Evolutionary conservation across 2,329 filamentous ascomycete genomes (phyloP).

Genomic region (Rhynchosporium agropyri): DNA sequence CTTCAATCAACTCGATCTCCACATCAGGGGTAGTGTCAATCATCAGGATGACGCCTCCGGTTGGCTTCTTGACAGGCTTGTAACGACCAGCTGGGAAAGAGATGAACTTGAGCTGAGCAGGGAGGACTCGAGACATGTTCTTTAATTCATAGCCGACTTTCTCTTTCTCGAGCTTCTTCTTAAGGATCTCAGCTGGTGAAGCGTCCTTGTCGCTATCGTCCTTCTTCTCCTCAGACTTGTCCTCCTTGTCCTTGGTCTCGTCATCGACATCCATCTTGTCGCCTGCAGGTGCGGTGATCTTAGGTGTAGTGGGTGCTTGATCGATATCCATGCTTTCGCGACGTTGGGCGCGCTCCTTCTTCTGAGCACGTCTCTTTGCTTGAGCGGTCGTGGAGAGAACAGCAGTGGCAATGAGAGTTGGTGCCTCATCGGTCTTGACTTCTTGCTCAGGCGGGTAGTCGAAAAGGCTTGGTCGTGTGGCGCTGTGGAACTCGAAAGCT

Average conservation of each 20-base stretch:
- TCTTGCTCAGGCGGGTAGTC: conserved; percentile 98
- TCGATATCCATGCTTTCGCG: conserved; percentile 97
- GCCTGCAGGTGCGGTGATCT: conserved; percentile 53
- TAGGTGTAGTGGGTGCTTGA: conserved; percentile 73
- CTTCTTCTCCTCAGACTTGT: conserved; percentile 61
- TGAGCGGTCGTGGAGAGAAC: conserved; percentile 96
- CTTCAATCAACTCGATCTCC: conserved; percentile 78
- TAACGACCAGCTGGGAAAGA: conserved; percentile 90
- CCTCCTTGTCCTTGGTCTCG: conserved; percentile 52
- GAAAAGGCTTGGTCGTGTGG: conserved; percentile 91
- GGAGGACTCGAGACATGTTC: conserved; percentile 95
- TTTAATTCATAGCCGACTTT: conserved; percentile 95
- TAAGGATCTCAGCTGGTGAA: conserved; percentile 58
- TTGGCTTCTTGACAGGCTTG: conserved; percentile 92
- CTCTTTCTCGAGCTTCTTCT: conserved; percentile 94
- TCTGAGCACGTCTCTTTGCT: conserved; percentile 90
- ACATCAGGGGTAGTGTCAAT: conserved; percentile 80
- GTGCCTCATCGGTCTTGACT: conserved; percentile 90
- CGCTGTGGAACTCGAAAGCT: conserved; percentile 93
- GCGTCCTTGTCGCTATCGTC: conserved; percentile 61
- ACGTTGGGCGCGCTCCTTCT: conserved; percentile 87
- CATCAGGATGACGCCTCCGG: conserved; percentile 90
- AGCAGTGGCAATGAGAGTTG: conserved; percentile 91
- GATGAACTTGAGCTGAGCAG: conserved; percentile 91
- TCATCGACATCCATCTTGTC: conserved; percentile 91